Evolutionary conservation across 305 asterid species (phyloP).

Genomic region (Solanum chacoense): DNA sequence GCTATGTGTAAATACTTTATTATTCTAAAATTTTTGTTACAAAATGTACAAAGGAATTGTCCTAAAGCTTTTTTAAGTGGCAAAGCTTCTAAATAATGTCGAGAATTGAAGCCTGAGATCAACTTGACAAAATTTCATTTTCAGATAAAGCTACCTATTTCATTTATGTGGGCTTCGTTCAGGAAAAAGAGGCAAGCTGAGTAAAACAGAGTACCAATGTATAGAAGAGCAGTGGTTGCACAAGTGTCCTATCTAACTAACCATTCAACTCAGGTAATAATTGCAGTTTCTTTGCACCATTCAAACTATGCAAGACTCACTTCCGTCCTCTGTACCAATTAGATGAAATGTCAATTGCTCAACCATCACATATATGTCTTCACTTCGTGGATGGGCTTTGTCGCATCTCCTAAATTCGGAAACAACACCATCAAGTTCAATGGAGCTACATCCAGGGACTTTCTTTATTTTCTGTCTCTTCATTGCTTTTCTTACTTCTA

Average conservation of each 20-base stretch:
- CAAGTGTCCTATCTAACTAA: neutral
- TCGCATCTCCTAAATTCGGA: constrained; percentile 19
- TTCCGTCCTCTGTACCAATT: neutral
- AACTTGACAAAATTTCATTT: neutral
- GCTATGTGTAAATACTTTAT: neutral
- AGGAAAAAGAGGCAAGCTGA: neutral
- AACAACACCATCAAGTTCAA: constrained; percentile 25
- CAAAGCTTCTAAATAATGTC: neutral
- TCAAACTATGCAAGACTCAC: neutral
- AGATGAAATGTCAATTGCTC: constrained; percentile 11
- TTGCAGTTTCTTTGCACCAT: neutral
- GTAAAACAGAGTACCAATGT: neutral
- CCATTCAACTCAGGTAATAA: neutral
- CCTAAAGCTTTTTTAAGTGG: neutral
- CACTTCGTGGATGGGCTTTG: constrained; percentile 19
- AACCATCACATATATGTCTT: constrained; percentile 12
- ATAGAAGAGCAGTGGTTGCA: neutral
- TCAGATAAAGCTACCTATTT: neutral
- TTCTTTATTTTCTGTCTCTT: constrained; percentile 20
- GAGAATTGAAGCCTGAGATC: neutral
- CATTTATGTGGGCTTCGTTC: neutral
- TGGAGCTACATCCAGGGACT: constrained; percentile 31
- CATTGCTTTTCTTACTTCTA: constrained; percentile 17
- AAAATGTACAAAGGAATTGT: neutral
- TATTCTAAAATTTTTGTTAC: neutral